These are phyloP conservation scores for Solanum hybrid DNA, from an alignment of 305 asterid genomes.

Conservation along the genomic window DNA sequence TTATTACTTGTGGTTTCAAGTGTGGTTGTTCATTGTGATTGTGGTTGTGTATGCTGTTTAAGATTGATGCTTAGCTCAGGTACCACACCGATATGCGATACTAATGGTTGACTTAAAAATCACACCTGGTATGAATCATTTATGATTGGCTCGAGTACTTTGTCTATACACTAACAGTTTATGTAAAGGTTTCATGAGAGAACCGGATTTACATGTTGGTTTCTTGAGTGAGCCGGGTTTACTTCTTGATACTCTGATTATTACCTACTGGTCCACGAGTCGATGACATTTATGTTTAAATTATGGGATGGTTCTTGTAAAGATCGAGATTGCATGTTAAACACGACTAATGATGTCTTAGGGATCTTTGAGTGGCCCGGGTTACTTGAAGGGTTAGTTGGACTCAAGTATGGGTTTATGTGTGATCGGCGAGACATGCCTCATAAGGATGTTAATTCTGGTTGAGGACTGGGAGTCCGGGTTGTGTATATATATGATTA, in stretches of 20 bases:
- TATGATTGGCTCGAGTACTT: background rate
- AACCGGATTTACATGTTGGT: background rate
- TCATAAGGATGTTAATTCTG: background rate
- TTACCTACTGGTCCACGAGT: background rate
- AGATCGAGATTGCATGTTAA: background rate
- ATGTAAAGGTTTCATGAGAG: background rate
- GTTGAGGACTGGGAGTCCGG: background rate
- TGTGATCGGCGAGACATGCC: background rate
- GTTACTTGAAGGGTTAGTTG: background rate
- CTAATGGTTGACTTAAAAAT: background rate
- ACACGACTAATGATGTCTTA: background rate
- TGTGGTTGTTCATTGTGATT: background rate
- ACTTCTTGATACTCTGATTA: background rate
- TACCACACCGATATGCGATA: background rate
- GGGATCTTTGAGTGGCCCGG: background rate
- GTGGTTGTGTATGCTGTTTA: background rate
- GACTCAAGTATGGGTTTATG: background rate
- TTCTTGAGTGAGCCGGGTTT: background rate
- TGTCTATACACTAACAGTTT: background rate
- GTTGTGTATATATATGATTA: background rate
- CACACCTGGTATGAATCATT: background rate
- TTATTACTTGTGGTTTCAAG: background rate
- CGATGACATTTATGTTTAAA: background rate
- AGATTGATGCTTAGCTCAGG: background rate
- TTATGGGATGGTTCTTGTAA: background rate